These are phyloP conservation scores for Colletotrichum scovillei DNA, from an alignment of 2,329 filamentous ascomycete genomes.

Conservation along the genomic window DNA sequence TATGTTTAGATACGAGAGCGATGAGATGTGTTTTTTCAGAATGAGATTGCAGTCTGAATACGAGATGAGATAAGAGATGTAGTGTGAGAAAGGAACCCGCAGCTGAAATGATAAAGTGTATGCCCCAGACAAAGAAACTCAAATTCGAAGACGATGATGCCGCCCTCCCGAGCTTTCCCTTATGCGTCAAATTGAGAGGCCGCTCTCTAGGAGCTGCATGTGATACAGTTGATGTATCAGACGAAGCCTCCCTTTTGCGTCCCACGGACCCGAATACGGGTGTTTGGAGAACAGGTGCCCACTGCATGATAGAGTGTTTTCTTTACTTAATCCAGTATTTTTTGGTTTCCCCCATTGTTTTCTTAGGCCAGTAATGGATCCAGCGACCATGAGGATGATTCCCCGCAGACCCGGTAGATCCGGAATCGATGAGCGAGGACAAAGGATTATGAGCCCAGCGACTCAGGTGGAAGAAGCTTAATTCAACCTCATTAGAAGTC, in stretches of 20 bases:
- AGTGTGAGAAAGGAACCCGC: background rate
- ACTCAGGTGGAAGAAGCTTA: conserved; percentile 10
- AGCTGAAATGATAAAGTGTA: background rate
- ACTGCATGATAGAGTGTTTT: background rate
- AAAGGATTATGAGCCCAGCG: background rate
- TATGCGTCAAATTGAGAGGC: conserved; percentile 1
- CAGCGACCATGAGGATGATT: background rate
- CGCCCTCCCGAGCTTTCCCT: background rate
- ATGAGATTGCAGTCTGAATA: background rate
- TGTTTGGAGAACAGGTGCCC: background rate
- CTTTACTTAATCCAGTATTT: background rate
- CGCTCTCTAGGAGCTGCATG: conserved; percentile 15
- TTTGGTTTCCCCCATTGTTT: too few relatives aligned
- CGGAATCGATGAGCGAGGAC: background rate
- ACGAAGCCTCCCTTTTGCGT: background rate
- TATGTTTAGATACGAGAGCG: background rate
- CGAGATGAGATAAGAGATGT: background rate
- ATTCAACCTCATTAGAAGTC: background rate
- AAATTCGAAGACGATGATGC: background rate
- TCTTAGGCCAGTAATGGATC: too few relatives aligned
- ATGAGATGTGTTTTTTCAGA: background rate
- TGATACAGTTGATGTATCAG: conserved; percentile 33
- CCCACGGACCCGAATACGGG: conserved; percentile 24
- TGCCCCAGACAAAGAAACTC: conserved; percentile 9
- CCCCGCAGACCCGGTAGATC: background rate